phyloP scores from a whole-genome alignment of 2,329 filamentous ascomycete genomes.

The Elsinoe ampelina region DNA sequence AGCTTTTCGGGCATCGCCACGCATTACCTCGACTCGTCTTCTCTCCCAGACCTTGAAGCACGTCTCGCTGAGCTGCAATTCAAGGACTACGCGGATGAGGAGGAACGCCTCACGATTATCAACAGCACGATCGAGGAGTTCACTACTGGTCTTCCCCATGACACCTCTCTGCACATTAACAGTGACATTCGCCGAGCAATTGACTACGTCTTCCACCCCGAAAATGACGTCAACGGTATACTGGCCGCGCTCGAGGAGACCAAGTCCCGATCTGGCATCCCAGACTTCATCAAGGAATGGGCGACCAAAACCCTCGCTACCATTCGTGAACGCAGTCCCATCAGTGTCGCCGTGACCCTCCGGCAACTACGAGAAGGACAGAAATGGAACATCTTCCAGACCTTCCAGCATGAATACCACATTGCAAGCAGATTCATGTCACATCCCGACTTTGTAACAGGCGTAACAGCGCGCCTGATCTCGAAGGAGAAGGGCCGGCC shows the following conservation, averaged over 20 bases:
- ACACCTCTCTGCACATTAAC: constrained; percentile 50
- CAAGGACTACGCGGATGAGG: constrained; percentile 59
- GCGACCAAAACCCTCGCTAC: constrained; percentile 67
- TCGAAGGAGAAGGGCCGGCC: constrained; percentile 58
- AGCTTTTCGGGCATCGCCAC: constrained; percentile 80
- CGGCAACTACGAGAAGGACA: constrained; percentile 69
- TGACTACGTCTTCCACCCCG: constrained; percentile 51
- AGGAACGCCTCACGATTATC: constrained; percentile 60
- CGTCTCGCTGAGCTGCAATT: constrained; percentile 86
- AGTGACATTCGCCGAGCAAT: constrained; percentile 70
- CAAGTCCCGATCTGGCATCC: constrained; percentile 29
- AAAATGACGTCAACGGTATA: constrained; percentile 57
- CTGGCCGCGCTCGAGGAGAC: constrained; percentile 52
- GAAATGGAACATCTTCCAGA: constrained; percentile 70
- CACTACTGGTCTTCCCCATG: constrained; percentile 70
- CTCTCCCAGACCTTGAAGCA: constrained; percentile 68
- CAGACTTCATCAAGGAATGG: constrained; percentile 57
- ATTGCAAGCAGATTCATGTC: constrained; percentile 85
- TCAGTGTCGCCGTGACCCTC: constrained; percentile 73
- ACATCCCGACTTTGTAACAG: constrained; percentile 83
- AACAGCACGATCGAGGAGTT: constrained; percentile 89
- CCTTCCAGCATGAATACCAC: constrained; percentile 77
- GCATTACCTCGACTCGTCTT: constrained; percentile 89
- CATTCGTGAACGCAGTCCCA: constrained; percentile 72
- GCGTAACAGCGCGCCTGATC: constrained; percentile 73